These are phyloP conservation scores for Drosera capensis DNA, from an alignment of 148 eudicot genomes.

Conservation along the genomic window DNA sequence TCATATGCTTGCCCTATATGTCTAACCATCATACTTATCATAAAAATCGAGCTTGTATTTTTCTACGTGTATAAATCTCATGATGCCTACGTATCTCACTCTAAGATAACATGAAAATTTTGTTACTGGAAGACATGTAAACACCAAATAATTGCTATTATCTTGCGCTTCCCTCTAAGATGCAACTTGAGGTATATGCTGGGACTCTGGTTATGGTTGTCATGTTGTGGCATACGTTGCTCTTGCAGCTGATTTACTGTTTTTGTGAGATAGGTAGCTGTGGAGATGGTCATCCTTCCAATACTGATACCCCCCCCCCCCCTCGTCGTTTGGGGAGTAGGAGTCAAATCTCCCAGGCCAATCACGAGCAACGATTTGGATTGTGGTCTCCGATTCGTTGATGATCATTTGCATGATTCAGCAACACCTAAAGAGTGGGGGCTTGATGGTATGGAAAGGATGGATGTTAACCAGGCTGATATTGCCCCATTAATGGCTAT, in stretches of 20 bases:
- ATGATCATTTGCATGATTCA: slow-evolving; percentile 70
- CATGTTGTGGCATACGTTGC: background rate
- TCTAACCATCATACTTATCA: no score
- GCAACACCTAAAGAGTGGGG: slow-evolving; percentile 89
- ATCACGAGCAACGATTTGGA: slow-evolving; percentile 37
- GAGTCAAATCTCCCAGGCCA: slow-evolving; percentile 61
- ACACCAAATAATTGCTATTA: no score
- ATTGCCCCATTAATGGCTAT: slow-evolving; percentile 91
- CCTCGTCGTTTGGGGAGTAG: slow-evolving; percentile 98
- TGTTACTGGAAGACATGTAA: no score
- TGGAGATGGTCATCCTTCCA: slow-evolving; percentile 91
- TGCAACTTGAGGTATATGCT: no score
- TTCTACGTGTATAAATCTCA: no score
- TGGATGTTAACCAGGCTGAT: slow-evolving; percentile 98
- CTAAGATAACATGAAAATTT: no score
- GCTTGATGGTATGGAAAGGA: slow-evolving; percentile 64
- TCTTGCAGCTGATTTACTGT: background rate
- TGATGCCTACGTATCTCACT: no score
- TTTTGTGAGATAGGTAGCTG: slow-evolving; percentile 65
- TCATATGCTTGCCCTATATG: no score
- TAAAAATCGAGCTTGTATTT: no score
- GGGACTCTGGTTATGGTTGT: background rate
- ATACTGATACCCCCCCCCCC: slow-evolving; percentile 95
- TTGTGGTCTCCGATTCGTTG: slow-evolving; percentile 57
- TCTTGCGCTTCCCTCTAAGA: no score